Conservation (phyloP, 1,284 basidiomycete species). For the Sparassis latifolia region DNA sequence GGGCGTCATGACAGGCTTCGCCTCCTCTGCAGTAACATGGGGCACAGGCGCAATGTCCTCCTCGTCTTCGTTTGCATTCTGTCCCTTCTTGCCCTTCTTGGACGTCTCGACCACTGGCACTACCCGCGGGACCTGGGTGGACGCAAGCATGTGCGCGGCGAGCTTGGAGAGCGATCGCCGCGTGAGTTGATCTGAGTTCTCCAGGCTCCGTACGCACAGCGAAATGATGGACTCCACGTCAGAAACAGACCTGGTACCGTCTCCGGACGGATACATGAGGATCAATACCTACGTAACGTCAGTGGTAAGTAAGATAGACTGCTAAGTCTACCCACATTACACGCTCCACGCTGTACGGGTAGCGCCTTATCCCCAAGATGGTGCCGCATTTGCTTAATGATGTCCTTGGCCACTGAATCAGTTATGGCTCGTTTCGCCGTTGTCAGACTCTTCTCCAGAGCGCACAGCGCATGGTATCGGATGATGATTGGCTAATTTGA, state of each 20-base stretch:
- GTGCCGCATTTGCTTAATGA: conserved; percentile 77
- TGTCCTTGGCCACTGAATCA: conserved; percentile 76
- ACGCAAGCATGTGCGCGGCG: conserved; percentile 78
- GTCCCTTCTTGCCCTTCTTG: conserved; percentile 63
- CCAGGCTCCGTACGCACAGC: conserved; percentile 72
- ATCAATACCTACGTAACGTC: conserved; percentile 48
- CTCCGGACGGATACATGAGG: conserved; percentile 54
- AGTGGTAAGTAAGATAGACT: conserved; percentile 1
- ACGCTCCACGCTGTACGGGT: conserved; percentile 80
- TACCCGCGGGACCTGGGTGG: conserved; percentile 74
- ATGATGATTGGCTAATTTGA: conserved; percentile 69
- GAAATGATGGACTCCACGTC: conserved; percentile 76
- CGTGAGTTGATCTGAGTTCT: conserved; percentile 80
- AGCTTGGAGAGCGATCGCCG: conserved; percentile 75
- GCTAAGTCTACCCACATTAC: conserved; percentile 49
- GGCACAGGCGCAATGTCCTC: conserved; percentile 41
- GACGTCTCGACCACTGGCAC: conserved; percentile 40
- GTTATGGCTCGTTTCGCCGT: conserved; percentile 81
- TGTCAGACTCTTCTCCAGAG: conserved; percentile 70
- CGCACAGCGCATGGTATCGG: conserved; percentile 74
- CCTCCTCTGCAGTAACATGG: conserved; percentile 48
- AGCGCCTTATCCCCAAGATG: conserved; percentile 81
- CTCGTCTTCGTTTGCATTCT: conserved; percentile 48
- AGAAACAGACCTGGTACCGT: conserved; percentile 42
- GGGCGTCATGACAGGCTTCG: conserved; percentile 70